Evolutionary conservation across 331 rosid genomes (phyloP).

Genomic region (Phaseolus coccineus): DNA sequence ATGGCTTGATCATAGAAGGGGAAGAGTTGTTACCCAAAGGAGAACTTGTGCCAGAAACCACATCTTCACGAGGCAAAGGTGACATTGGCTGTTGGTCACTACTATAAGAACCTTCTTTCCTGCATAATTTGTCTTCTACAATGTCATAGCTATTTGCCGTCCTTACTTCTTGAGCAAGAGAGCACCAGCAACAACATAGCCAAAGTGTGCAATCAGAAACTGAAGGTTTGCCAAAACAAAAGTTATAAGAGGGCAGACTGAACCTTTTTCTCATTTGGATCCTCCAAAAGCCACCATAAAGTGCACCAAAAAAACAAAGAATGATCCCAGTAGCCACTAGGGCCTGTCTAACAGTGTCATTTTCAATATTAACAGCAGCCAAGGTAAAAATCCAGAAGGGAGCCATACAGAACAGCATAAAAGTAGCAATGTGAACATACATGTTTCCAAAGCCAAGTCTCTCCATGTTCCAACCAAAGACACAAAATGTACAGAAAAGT

Average conservation of each 20-base stretch:
- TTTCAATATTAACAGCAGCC: conserved; percentile 87
- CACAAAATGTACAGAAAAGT: conserved; percentile 87
- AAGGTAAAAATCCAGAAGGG: conserved; percentile 90
- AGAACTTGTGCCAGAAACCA: conserved; percentile 57
- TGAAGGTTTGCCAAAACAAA: conserved; percentile 77
- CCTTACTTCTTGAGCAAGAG: conserved; percentile 91
- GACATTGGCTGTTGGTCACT: conserved; percentile 50
- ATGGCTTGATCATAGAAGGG: conserved; percentile 50
- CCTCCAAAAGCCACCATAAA: conserved; percentile 99
- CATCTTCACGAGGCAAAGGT: conserved; percentile 71
- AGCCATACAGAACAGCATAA: conserved; percentile 91
- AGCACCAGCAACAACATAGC: conserved; percentile 96
- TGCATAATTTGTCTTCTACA: conserved; percentile 67
- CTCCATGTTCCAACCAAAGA: conserved; percentile 98
- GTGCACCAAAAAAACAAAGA: conserved; percentile 81
- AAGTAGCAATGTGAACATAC: conserved; percentile 92
- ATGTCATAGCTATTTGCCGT: conserved; percentile 75
- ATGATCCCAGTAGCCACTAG: conserved; percentile 69
- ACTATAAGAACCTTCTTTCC: conserved; percentile 41
- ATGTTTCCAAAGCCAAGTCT: conserved; percentile 96
- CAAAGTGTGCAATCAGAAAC: conserved; percentile 82
- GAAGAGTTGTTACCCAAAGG: conserved; percentile 57
- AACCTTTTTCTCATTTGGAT: conserved; percentile 94
- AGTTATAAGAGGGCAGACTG: conserved; percentile 78
- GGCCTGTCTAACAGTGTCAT: conserved; percentile 70